Conservation (phyloP, 2,329 filamentous ascomycete genomes). For the Colletotrichum orchidophilum region DNA sequence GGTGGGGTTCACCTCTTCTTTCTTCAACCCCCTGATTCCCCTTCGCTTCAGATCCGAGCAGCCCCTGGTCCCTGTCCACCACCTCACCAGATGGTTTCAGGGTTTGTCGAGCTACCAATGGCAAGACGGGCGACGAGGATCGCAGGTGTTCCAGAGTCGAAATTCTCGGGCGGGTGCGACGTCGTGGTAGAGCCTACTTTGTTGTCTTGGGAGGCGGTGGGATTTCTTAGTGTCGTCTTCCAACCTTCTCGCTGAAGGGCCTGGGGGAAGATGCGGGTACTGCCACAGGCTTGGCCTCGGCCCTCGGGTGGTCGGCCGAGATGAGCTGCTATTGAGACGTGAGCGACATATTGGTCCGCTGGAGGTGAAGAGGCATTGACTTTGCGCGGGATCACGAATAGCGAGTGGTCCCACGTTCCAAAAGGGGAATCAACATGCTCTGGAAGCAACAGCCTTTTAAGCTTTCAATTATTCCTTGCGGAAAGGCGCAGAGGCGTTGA, state of each 20-base stretch:
- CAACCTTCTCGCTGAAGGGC: background rate
- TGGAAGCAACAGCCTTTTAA: background rate
- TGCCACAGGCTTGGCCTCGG: slow-evolving; percentile 1
- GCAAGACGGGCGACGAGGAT: background rate
- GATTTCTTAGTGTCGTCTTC: background rate
- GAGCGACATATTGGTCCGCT: slow-evolving; percentile 15
- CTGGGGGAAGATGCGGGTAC: background rate
- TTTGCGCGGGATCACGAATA: no score
- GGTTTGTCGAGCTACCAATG: slow-evolving; percentile 10
- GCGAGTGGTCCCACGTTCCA: background rate
- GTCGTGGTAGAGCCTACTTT: background rate
- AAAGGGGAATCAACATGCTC: no score
- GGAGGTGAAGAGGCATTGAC: background rate
- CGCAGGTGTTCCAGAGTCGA: slow-evolving; percentile 8
- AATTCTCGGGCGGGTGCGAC: slow-evolving; percentile 17
- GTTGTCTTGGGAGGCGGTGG: background rate
- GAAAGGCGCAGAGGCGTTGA: background rate
- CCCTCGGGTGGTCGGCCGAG: background rate
- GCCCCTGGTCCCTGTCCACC: background rate
- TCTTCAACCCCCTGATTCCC: background rate
- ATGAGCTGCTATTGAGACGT: slow-evolving; percentile 11
- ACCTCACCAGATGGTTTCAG: slow-evolving; percentile 12
- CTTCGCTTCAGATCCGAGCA: slow-evolving; percentile 23
- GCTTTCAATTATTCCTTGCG: background rate
- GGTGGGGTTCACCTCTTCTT: slow-evolving; percentile 14